Conservation (phyloP, 768 basidiomycete species). For the Lentinula guzmanii region DNA sequence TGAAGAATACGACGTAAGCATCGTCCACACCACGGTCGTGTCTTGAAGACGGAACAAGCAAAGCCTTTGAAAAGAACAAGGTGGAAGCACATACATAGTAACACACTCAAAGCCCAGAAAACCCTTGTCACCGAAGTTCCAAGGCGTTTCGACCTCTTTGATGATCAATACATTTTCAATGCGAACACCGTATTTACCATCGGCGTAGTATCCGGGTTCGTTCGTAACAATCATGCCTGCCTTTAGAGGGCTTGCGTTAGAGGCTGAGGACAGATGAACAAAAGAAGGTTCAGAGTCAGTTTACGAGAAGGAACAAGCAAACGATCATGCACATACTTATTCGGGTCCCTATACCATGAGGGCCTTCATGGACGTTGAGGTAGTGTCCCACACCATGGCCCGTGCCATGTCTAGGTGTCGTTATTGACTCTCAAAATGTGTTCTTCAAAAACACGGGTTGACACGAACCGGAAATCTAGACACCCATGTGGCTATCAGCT, state of each 20-base stretch:
- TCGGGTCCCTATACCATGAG: constrained; percentile 46
- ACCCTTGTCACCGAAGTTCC: constrained; percentile 79
- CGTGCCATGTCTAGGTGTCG: constrained; percentile 68
- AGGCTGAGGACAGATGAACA: constrained; percentile 23
- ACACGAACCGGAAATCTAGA: constrained; percentile 50
- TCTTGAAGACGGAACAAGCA: neutral
- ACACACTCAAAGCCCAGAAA: constrained; percentile 83
- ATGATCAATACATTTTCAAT: constrained; percentile 89
- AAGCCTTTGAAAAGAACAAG: neutral
- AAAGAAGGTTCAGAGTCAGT: neutral
- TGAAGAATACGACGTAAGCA: constrained; percentile 16
- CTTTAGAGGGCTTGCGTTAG: constrained; percentile 68
- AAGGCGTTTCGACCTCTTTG: constrained; percentile 57
- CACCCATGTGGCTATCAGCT: neutral
- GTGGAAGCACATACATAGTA: constrained; percentile 59
- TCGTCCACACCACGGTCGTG: constrained; percentile 1
- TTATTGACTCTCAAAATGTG: neutral
- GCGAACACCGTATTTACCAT: constrained; percentile 87
- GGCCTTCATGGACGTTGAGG: constrained; percentile 91
- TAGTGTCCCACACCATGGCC: constrained; percentile 95
- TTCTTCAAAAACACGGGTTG: neutral
- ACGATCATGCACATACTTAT: constrained; percentile 19
- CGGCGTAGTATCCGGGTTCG: constrained; percentile 90
- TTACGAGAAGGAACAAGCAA: neutral
- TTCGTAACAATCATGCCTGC: constrained; percentile 90